Base-by-base conservation (phyloP, 2,329 filamentous ascomycete genomes). In the Pestalotiopsis sp. region DNA sequence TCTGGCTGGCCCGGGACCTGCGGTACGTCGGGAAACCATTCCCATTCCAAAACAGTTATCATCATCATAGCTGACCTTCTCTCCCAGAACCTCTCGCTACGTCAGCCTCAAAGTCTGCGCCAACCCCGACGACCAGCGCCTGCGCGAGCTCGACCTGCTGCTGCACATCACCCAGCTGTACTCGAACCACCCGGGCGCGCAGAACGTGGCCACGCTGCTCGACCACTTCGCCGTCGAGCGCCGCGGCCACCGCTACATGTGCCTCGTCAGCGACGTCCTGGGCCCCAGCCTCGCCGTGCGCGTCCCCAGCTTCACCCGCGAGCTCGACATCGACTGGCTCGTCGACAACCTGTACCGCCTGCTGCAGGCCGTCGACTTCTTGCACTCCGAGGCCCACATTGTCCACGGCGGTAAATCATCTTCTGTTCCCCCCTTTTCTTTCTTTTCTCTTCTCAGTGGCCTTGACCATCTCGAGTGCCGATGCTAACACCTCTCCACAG, bases 291-390 rank as follows among this genome's bases (percentile, higher is more conserved):
- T 62, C 12, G 25, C 27, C 13, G 27, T 59, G 17, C 36, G 20
- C 27, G 17, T 68, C 11, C 12, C 13, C 13, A 11, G 27, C 41
- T n/a, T n/a, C 6, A 25, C 58, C 17, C 57, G 27, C 7, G 74
- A 7, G 36, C 76, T n/a, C 74, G 70, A 59, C 12, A 65, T n/a
- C 65, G 73, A 20, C 69, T 74, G 13, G 75, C 70, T 7, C 1
- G 74, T 74, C 58, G 67, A 66, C 5, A 67, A 77, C 5, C 66
- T 79, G 45, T 75, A 76, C 56, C 71, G 70, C 49, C 70, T 65
- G 38, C 57, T 75, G 38, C 68, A 69, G 41, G 70, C 66, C 17
- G 65, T 76, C 17, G 73, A 74, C 25, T 72, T 69, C 20, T 66
- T 75, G 7, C 73, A 74, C 59, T 45, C 59, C 14, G 36, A 73